Evolutionary conservation across 2,329 filamentous ascomycete genomes (phyloP).

Genomic region (Pseudogymnoascus pannorum): DNA sequence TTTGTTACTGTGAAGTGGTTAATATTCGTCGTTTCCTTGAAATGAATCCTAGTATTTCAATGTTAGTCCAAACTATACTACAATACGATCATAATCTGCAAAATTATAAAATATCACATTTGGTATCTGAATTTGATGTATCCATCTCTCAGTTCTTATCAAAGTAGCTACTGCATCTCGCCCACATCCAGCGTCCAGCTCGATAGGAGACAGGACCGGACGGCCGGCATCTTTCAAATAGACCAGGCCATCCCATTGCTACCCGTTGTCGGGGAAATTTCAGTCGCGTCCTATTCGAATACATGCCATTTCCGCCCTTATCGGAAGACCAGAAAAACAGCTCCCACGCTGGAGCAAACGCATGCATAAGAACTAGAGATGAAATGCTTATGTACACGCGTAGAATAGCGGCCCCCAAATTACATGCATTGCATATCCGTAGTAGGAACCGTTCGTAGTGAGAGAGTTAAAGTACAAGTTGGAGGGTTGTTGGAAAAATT

Average conservation of each 20-base stretch:
- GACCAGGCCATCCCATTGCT: background rate
- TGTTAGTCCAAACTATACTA: too few relatives aligned
- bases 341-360: conserved; percentile 5
- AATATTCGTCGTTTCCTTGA: background rate
- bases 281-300: conserved; percentile 4
- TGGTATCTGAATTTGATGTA: conserved; percentile 7
- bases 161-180: conserved; percentile 2
- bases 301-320: background rate
- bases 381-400: conserved; percentile 4
- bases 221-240: background rate
- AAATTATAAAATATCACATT: background rate
- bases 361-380: conserved; percentile 7
- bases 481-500: conserved; percentile 6
- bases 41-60: too few relatives aligned
- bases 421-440: conserved; percentile 9
- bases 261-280: background rate
- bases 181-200: background rate
- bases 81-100: background rate
- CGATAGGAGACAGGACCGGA: background rate
- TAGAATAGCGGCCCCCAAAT: conserved; percentile 8
- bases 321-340: conserved; percentile 1
- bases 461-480: conserved; percentile 8
- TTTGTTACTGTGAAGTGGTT: background rate
- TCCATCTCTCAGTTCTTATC: conserved; percentile 7
- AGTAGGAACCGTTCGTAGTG: background rate